phyloP scores from a whole-genome alignment of 2,329 filamentous ascomycete genomes.

The Neobulgaria alba region DNA sequence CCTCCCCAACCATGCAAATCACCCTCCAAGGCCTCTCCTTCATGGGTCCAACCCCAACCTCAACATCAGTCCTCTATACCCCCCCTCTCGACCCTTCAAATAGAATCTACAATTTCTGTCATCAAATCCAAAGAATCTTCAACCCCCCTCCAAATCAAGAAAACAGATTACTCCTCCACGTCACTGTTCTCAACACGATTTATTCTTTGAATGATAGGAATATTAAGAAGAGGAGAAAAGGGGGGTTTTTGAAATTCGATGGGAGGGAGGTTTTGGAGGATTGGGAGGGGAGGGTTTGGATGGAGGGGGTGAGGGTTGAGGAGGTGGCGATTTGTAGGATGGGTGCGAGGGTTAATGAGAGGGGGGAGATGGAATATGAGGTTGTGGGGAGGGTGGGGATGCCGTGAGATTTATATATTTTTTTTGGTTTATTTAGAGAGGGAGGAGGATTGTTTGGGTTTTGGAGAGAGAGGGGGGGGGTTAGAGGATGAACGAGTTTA shows the following conservation, averaged over 20 bases:
- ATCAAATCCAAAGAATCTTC: constrained; percentile 46
- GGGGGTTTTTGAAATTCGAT: constrained; percentile 44
- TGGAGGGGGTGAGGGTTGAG: constrained; percentile 57
- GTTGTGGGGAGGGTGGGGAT: constrained; percentile 22
- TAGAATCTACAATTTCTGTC: constrained; percentile 48
- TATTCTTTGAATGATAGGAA: constrained; percentile 43
- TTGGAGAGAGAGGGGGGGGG: no score
- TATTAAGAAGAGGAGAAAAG: constrained; percentile 16
- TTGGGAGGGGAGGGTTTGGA: constrained; percentile 63
- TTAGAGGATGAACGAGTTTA: no score
- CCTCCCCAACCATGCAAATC: constrained; percentile 30
- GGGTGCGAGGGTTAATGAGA: constrained; percentile 57
- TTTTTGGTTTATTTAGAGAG: no score
- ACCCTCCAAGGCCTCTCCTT: constrained; percentile 47
- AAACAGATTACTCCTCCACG: constrained; percentile 65
- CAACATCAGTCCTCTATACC: constrained; percentile 57
- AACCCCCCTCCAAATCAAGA: constrained; percentile 44
- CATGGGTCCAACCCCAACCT: constrained; percentile 45
- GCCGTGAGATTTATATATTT: constrained; percentile 5
- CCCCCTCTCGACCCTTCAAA: constrained; percentile 45
- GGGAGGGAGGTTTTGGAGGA: constrained; percentile 45
- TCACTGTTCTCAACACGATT: constrained; percentile 78
- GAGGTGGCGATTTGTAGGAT: constrained; percentile 74
- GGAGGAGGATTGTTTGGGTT: no score
- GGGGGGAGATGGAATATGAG: constrained; percentile 23